Evolutionary conservation across 495 filamentous ascomycete species (phyloP).

Genomic region (Venustampulla echinocandica): DNA sequence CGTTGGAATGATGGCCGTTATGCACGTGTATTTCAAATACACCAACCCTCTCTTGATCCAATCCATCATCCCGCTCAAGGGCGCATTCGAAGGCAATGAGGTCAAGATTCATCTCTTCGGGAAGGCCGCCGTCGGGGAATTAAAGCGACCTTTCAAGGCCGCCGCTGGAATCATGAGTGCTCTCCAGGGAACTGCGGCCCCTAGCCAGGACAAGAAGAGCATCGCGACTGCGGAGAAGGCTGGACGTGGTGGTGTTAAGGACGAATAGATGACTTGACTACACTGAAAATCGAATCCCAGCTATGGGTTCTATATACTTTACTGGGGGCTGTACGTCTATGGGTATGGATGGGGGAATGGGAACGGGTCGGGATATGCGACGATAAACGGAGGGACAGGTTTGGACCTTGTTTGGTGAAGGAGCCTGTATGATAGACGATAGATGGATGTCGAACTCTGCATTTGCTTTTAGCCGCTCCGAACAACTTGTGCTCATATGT

Average conservation of each 20-base stretch:
- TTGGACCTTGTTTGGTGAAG: too few species aligned
- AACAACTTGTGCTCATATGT: too few species aligned
- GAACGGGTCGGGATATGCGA: too few species aligned
- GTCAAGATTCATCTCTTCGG: slow-evolving; percentile 92
- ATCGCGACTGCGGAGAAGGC: slow-evolving; percentile 81
- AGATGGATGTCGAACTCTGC: too few species aligned
- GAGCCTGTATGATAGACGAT: too few species aligned
- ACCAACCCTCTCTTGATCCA: slow-evolving; percentile 98
- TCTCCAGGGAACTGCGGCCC: slow-evolving; percentile 53
- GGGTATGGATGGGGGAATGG: background rate
- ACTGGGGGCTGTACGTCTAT: slow-evolving; percentile 8
- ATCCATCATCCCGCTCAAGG: slow-evolving; percentile 95
- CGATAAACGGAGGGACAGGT: too few species aligned
- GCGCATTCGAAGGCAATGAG: slow-evolving; percentile 86
- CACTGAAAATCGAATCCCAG: background rate
- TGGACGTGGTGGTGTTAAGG: slow-evolving; percentile 79
- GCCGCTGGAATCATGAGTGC: slow-evolving; percentile 69
- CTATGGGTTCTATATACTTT: too few species aligned
- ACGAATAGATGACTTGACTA: slow-evolving; percentile 54
- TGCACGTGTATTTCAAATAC: slow-evolving; percentile 99
- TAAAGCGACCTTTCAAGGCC: slow-evolving; percentile 93
- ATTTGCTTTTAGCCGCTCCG: too few species aligned
- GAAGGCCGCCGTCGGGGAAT: slow-evolving; percentile 79
- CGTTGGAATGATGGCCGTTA: slow-evolving; percentile 93
- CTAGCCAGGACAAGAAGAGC: slow-evolving; percentile 94